phyloP scores from a whole-genome alignment of 768 basidiomycete species.

The Clathrus columnatus region DNA sequence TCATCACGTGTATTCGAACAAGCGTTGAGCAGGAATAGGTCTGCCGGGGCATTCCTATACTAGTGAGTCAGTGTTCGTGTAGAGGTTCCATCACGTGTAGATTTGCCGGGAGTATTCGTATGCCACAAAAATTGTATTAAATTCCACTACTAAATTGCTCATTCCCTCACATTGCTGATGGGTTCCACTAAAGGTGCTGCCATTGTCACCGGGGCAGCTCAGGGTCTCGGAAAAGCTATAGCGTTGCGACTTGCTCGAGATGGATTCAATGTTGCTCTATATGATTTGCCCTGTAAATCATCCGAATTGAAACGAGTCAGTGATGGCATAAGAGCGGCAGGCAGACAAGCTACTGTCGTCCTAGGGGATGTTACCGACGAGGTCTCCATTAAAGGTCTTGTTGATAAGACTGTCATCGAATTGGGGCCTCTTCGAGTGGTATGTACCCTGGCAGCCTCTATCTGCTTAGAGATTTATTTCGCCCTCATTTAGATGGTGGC shows the following conservation, averaged over 20 bases:
- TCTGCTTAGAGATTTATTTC: not conserved
- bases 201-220: slow-evolving; percentile 35
- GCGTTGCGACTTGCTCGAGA: slow-evolving; percentile 37
- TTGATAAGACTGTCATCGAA: slow-evolving; percentile 18
- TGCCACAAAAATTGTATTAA: too few species aligned
- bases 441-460: not conserved
- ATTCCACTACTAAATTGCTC: too few species aligned
- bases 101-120: too few species aligned
- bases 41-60: too few species aligned
- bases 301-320: not conserved
- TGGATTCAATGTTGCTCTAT: slow-evolving; percentile 38
- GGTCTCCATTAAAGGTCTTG: slow-evolving; percentile 20
- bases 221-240: slow-evolving; percentile 41
- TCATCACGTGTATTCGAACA: too few species aligned
- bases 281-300: slow-evolving; percentile 26
- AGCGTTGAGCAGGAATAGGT: too few species aligned
- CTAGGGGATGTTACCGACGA: slow-evolving; percentile 30
- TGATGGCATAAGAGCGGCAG: not conserved
- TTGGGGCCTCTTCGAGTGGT: slow-evolving; percentile 23
- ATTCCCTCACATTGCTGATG: too few species aligned
- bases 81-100: too few species aligned
- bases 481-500: slow-evolving; percentile 30
- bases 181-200: too few species aligned
- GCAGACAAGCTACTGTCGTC: slow-evolving; percentile 9
- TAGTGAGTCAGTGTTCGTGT: too few species aligned